phyloP scores from a whole-genome alignment of 352 stramenopile species.

The Globisporangium canariense region DNA sequence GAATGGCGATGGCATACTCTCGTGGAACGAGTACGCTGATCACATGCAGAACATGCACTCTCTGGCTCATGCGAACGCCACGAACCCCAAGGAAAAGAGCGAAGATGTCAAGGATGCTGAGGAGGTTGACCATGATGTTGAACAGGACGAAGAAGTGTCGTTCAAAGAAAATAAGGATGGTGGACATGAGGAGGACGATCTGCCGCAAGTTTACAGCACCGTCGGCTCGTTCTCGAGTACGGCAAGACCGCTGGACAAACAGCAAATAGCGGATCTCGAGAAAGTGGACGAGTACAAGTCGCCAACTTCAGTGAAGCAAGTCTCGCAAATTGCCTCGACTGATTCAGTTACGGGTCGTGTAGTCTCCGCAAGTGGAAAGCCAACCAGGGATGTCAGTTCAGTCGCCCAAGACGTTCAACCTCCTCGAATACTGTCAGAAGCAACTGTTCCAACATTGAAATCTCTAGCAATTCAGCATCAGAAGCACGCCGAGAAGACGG shows the following conservation, averaged over 20 bases:
- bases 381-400: not conserved
- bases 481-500: not conserved
- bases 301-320: not conserved
- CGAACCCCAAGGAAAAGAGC: constrained; percentile 4
- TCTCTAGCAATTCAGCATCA: not conserved
- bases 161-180: not conserved
- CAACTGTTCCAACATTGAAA: not conserved
- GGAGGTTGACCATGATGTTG: not conserved
- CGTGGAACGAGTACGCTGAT: constrained; percentile 49
- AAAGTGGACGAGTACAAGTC: constrained; percentile 17
- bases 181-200: not conserved
- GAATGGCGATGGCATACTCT: constrained; percentile 46
- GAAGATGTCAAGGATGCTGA: constrained; percentile 13
- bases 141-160: not conserved
- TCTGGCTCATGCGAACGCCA: constrained; percentile 28
- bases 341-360: too few relatives aligned
- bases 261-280: not conserved
- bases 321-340: too few relatives aligned
- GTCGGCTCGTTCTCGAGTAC: not conserved
- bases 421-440: not conserved
- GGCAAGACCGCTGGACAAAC: not conserved
- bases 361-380: not conserved
- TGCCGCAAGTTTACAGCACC: not conserved
- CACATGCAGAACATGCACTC: constrained; percentile 49
- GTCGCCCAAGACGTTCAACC: not conserved